These are phyloP conservation scores for Eutypa lata DNA, from an alignment of 2,329 filamentous ascomycete genomes.

Conservation along the genomic window DNA sequence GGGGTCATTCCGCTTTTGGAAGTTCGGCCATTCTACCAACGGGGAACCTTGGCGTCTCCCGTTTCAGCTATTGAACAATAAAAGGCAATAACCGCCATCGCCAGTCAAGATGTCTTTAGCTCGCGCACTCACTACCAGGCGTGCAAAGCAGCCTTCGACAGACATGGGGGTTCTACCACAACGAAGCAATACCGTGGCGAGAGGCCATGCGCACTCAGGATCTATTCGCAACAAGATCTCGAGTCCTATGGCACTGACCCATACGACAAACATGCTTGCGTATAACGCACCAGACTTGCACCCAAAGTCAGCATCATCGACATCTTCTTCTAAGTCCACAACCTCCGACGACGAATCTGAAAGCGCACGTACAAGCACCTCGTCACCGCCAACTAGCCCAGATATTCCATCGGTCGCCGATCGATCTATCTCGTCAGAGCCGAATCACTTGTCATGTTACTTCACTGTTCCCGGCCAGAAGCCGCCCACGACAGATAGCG, in stretches of 20 bases:
- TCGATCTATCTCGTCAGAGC: conserved; percentile 54
- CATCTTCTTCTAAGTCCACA: conserved; percentile 54
- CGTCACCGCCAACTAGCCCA: conserved; percentile 66
- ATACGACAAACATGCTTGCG: conserved; percentile 93
- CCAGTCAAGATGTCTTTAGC: conserved; percentile 55
- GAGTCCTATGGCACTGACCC: conserved; percentile 78
- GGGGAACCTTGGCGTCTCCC: not conserved
- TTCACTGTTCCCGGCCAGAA: conserved; percentile 53
- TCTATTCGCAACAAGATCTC: conserved; percentile 75
- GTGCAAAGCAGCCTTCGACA: conserved; percentile 55
- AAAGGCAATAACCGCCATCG: not conserved
- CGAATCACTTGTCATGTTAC: conserved; percentile 67
- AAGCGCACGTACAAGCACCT: conserved; percentile 51
- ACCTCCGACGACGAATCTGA: conserved; percentile 68
- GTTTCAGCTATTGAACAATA: not conserved
- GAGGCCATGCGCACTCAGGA: conserved; percentile 40
- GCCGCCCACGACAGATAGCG: conserved; percentile 39
- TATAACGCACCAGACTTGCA: conserved; percentile 88
- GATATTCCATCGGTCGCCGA: conserved; percentile 57
- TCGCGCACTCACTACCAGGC: conserved; percentile 69
- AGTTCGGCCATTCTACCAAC: not conserved
- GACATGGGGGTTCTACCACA: conserved; percentile 37
- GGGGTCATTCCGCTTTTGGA: conserved; percentile 1
- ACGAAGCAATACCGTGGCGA: conserved; percentile 45
- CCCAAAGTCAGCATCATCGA: conserved; percentile 43